These are phyloP conservation scores for Sugiyamaella valdiviana DNA, from an alignment of 805 yeast species.

Conservation along the genomic window DNA sequence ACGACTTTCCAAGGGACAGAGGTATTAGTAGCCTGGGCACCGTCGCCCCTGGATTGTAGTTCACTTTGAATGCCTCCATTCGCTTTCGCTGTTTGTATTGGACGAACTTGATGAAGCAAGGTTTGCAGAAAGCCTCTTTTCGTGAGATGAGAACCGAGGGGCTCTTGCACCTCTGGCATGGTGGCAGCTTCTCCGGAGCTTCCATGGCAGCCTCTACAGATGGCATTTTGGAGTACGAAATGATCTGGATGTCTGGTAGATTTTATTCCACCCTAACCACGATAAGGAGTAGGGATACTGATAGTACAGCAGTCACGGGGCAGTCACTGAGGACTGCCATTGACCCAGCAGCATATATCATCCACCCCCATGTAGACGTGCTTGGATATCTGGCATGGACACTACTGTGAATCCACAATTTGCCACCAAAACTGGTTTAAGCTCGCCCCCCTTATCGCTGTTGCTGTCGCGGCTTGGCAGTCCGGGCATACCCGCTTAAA, in stretches of 20 bases:
- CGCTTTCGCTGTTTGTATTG: conserved; percentile 75
- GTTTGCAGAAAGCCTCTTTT: conserved; percentile 57
- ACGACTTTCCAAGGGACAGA: conserved; percentile 59
- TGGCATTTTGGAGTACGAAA: background rate
- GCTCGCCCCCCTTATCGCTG: no score
- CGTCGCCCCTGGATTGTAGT: conserved; percentile 38
- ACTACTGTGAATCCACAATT: no score
- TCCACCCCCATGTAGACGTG: no score
- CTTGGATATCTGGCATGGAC: no score
- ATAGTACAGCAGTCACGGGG: background rate
- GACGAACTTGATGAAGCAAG: conserved; percentile 67
- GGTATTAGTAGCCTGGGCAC: conserved; percentile 50
- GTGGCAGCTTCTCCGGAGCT: conserved; percentile 1
- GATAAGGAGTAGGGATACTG: background rate
- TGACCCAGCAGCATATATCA: no score
- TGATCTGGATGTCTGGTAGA: background rate
- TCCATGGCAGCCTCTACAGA: background rate
- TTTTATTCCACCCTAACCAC: background rate
- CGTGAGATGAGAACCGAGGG: conserved; percentile 45
- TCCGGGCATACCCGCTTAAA: background rate
- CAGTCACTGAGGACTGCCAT: no score
- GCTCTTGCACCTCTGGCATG: conserved; percentile 48
- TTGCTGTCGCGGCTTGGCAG: no score
- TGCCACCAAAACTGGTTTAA: no score
- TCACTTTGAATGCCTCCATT: conserved; percentile 73